These are phyloP conservation scores for Ceriops tagal DNA, from an alignment of 345 rosid species.

Conservation along the genomic window DNA sequence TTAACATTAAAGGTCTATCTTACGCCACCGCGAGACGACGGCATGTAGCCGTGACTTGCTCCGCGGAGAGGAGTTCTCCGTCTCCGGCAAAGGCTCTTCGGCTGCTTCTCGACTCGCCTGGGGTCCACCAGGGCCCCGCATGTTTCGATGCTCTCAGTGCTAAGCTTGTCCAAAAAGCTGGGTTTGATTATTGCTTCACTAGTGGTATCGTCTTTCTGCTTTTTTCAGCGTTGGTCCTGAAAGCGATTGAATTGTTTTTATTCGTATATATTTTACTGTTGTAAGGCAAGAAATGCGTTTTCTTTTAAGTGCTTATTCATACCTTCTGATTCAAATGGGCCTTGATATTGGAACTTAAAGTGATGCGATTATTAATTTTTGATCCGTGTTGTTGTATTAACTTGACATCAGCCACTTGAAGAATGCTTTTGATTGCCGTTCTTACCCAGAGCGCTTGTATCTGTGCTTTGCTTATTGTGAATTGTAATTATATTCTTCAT, in stretches of 20 bases:
- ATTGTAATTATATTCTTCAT: too few species aligned
- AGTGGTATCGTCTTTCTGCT: conserved; percentile 42
- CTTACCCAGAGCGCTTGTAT: too few species aligned
- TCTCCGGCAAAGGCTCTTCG: conserved; percentile 42
- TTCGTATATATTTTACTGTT: not conserved
- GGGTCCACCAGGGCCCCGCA: conserved; percentile 87
- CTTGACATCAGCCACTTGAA: too few species aligned
- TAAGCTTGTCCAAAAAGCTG: conserved; percentile 72
- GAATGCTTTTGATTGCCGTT: too few species aligned
- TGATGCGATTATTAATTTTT: too few species aligned
- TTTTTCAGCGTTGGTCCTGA: not conserved
- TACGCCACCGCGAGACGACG: not conserved
- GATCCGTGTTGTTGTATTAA: too few species aligned
- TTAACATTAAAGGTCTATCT: not conserved
- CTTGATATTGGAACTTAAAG: too few species aligned
- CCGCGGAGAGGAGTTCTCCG: conserved; percentile 15
- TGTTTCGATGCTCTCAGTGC: conserved; percentile 97
- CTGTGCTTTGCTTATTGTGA: too few species aligned
- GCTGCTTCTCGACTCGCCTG: conserved; percentile 56
- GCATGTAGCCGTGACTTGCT: not conserved
- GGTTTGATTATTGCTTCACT: conserved; percentile 70
- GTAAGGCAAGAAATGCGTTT: not conserved
- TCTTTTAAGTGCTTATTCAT: too few species aligned
- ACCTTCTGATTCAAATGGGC: too few species aligned
- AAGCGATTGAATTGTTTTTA: not conserved